Evolutionary conservation across 208 protist genomes (phyloP).

Genomic region (Porcisia hertigi): DNA sequence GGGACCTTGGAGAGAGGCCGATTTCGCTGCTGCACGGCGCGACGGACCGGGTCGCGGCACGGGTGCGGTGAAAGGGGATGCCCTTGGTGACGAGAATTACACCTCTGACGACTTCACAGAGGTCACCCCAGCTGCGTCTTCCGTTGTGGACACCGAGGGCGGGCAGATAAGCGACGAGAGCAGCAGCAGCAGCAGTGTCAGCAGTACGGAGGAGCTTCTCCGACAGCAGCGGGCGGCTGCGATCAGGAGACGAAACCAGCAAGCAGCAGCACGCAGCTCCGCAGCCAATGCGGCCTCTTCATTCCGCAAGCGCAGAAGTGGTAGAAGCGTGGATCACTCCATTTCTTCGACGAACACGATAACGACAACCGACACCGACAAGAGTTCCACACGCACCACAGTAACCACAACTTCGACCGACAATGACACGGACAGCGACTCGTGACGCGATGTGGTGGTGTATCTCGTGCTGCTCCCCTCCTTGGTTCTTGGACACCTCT

Average conservation of each 20-base stretch:
- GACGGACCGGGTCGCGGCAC: neutral
- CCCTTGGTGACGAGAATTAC: constrained; percentile 12
- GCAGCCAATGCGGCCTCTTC: neutral
- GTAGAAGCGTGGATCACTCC: constrained; percentile 1
- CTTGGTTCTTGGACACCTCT: neutral
- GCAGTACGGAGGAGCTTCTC: constrained; percentile 45
- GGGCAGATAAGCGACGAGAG: neutral
- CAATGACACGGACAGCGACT: constrained; percentile 5
- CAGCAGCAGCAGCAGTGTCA: constrained; percentile 27
- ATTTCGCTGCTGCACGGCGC: constrained; percentile 11
- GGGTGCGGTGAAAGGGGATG: neutral
- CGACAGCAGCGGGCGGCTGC: constrained; percentile 32
- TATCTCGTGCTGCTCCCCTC: neutral
- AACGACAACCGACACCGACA: constrained; percentile 1
- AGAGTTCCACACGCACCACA: neutral
- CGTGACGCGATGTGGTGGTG: neutral
- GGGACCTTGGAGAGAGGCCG: constrained; percentile 35
- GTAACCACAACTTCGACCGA: neutral
- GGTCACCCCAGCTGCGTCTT: constrained; percentile 3
- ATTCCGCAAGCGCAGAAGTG: neutral
- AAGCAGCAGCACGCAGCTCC: neutral
- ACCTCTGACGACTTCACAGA: constrained; percentile 20
- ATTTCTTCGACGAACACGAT: neutral
- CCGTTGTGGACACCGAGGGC: constrained; percentile 2
- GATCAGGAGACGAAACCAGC: constrained; percentile 19